A percentile compares a stretch with the other conserved stretches of the same genome.
Evolutionary conservation across 345 rosid species (phyloP).

Genomic region (Rhodamnia argentea): DNA sequence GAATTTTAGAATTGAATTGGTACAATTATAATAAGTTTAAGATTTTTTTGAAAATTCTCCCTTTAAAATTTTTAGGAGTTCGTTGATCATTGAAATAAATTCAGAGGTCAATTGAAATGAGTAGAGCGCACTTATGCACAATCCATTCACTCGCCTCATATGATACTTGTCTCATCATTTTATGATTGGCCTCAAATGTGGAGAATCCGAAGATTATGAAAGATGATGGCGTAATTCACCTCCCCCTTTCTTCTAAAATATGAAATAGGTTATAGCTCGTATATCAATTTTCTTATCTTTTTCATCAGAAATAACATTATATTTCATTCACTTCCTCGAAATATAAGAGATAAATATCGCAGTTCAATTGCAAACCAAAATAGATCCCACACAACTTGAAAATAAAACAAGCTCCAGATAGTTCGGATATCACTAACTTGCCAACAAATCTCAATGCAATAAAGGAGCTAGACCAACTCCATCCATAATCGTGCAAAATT

Average conservation of each 20-base stretch:
- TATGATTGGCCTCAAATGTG: neutral
- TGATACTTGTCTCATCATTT: neutral
- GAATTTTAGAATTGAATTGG: too few species aligned
- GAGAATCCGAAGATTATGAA: neutral
- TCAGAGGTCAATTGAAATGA: neutral
- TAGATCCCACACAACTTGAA: too few species aligned
- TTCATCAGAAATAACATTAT: too few species aligned
- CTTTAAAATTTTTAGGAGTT: neutral
- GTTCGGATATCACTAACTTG: neutral
- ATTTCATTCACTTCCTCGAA: too few species aligned
- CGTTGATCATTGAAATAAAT: neutral
- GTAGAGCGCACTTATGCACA: neutral
- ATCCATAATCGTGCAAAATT: neutral
- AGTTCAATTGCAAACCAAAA: too few species aligned
- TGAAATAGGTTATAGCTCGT: neutral
- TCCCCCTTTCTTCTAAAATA: neutral
- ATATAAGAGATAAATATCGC: too few species aligned
- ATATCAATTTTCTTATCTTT: too few species aligned
- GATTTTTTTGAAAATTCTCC: too few species aligned
- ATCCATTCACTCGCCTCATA: neutral
- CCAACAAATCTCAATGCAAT: neutral
- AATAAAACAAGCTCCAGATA: too few species aligned
- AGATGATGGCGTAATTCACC: neutral
- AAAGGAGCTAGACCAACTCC: neutral
- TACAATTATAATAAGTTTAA: too few species aligned